Evolutionary conservation across 805 yeast genomes (phyloP), one percentile per base, ranked within the genome.

Genomic region (Cyberlindnera americana): DNA sequence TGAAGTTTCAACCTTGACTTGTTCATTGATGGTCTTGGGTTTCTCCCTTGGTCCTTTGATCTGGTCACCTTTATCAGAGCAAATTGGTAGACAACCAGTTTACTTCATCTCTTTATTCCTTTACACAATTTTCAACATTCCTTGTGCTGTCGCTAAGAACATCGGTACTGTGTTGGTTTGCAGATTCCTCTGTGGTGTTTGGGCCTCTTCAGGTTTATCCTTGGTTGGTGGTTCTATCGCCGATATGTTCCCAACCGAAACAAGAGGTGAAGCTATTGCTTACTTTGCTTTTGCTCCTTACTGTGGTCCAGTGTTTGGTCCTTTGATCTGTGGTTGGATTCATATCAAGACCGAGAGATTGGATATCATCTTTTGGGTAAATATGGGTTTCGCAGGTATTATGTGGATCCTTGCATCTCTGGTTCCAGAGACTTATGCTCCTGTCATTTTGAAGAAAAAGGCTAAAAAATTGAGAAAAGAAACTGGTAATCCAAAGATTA

Each of bases 371-470:
- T 77, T 84, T 48, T 89, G 96, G 96, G 90, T 87, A 40, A 89
- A 88, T 59, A 77, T 89, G 86, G 95, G 90, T 4, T 86, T 89
- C 64, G 85, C 93, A 2, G 96, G 96, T 47, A 74, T 76, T 4
- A 80, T 83, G 80, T 83, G 90, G 84, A 67, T 88, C 23, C 47
- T 73, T 16, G 71, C 80, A 30, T 59, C 78, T 12, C 52, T 71
- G 14, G 75, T 89, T 22, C 97, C 96, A n/a, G 97, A 89, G 65
- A 89, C 97, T 15, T 85, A 81, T 61, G 85, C 93, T 4, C 95
- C 96, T 8, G 87, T 80, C 8, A 79, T 88, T 39, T 66, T 85
- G 45, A 81, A 78, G 54, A 71, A 57, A 37, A 76, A 81, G 59
- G 95, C 95, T 17, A 64, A 62, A 42, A 71, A 64, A 53, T 56